A percentile compares a stretch with the other conserved stretches of the same genome.
Evolutionary conservation across 495 filamentous ascomycete genomes (phyloP).

Genomic region (Geopyxis carbonaria): DNA sequence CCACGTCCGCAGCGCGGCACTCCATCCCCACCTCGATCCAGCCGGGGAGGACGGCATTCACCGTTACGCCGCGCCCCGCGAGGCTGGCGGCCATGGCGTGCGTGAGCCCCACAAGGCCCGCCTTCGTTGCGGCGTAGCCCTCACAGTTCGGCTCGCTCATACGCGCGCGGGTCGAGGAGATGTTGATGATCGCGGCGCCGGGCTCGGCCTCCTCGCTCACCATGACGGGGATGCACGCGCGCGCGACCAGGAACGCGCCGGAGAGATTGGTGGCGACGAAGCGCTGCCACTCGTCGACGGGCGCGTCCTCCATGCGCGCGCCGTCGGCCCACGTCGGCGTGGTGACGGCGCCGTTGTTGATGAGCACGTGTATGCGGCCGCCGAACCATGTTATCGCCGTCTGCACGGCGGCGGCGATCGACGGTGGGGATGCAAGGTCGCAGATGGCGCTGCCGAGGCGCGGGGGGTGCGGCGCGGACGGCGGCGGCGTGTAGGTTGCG

Average conservation of each 20-base stretch:
- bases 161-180: constrained; percentile 57
- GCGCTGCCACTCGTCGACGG: too few species aligned
- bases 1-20: constrained; percentile 17
- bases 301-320: constrained; percentile 34
- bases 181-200: constrained; percentile 74
- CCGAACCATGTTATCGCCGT: too few species aligned
- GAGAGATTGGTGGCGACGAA: constrained; percentile 65
- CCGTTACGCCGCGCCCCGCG: constrained; percentile 40
- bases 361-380: constrained; percentile 51
- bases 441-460: too few species aligned
- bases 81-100: constrained; percentile 50
- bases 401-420: too few species aligned
- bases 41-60: constrained; percentile 69
- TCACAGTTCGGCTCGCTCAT: too few species aligned
- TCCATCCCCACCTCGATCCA: constrained; percentile 71
- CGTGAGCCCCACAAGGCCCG: constrained; percentile 58
- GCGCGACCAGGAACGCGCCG: constrained; percentile 49
- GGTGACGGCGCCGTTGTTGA: constrained; percentile 60
- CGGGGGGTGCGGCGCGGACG: constrained; percentile 3
- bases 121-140: constrained; percentile 65
- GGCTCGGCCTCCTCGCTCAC: constrained; percentile 30
- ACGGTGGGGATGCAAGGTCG: constrained; percentile 26
- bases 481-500: constrained; percentile 29
- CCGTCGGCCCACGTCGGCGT: constrained; percentile 29
- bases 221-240: constrained; percentile 37